These are phyloP conservation scores for Schrenkiella parvula DNA, from an alignment of 345 rosid species.

Conservation along the genomic window DNA sequence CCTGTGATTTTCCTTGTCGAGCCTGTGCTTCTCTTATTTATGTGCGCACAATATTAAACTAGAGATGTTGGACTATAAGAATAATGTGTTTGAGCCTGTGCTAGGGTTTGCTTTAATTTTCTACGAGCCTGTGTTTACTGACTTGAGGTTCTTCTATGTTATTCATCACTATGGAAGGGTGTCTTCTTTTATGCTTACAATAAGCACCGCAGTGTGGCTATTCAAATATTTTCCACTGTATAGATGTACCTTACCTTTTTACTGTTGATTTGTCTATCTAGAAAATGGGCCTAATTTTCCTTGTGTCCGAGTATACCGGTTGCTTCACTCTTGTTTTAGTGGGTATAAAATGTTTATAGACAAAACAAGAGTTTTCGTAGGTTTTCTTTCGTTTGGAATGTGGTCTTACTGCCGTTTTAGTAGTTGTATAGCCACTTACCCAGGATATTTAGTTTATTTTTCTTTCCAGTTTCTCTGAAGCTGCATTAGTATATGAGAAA, in stretches of 20 bases:
- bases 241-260: neutral
- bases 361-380: neutral
- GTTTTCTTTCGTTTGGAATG: neutral
- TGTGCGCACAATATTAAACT: neutral
- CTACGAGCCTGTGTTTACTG: neutral
- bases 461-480: neutral
- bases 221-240: neutral
- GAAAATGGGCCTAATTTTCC: neutral
- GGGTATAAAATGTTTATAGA: neutral
- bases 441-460: neutral
- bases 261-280: neutral
- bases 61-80: neutral
- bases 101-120: neutral
- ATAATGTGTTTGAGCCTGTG: conserved; percentile 3
- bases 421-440: neutral
- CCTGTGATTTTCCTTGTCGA: neutral
- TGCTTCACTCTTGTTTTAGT: neutral
- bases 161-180: neutral
- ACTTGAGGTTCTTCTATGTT: neutral
- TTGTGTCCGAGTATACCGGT: neutral
- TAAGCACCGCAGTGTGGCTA: neutral
- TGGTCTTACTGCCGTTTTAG: neutral
- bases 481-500: neutral
- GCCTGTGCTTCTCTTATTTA: neutral
- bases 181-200: neutral